phyloP scores from a whole-genome alignment of 306 rosid species.

The Datisca glomerata region DNA sequence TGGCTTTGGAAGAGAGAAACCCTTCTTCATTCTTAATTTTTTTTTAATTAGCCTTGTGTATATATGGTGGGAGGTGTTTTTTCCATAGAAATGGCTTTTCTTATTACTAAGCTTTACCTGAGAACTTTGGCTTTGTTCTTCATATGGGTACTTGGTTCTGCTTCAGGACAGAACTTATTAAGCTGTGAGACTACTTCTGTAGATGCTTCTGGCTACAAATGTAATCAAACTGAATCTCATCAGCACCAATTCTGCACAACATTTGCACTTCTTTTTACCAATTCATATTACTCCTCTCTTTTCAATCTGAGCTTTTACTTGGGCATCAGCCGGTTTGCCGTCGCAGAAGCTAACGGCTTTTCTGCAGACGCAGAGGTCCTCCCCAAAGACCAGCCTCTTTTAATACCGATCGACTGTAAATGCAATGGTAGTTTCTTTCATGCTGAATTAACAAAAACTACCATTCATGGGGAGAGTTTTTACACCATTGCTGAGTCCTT shows the following conservation, averaged over 20 bases:
- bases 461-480: constrained; percentile 59
- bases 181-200: constrained; percentile 36
- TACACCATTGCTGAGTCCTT: constrained; percentile 47
- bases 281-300: constrained; percentile 56
- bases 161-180: constrained; percentile 27
- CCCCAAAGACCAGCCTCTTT: constrained; percentile 38
- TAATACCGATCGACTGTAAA: constrained; percentile 63
- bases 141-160: constrained; percentile 31
- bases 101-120: constrained; percentile 4
- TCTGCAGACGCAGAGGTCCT: constrained; percentile 56
- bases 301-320: constrained; percentile 58
- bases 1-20: constrained; percentile 24
- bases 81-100: constrained; percentile 2
- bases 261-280: constrained; percentile 51
- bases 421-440: constrained; percentile 41
- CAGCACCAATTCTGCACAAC: constrained; percentile 52
- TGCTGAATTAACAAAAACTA: constrained; percentile 41
- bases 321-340: constrained; percentile 36
- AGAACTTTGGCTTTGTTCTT: constrained; percentile 14
- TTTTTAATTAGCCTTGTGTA: constrained; percentile 21
- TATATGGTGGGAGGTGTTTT: background rate
- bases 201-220: constrained; percentile 36
- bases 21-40: constrained; percentile 10
- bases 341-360: constrained; percentile 56
- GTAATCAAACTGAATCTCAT: constrained; percentile 30